Conservation (phyloP, 495 filamentous ascomycete genomes). For the Penicillium paradoxum region DNA sequence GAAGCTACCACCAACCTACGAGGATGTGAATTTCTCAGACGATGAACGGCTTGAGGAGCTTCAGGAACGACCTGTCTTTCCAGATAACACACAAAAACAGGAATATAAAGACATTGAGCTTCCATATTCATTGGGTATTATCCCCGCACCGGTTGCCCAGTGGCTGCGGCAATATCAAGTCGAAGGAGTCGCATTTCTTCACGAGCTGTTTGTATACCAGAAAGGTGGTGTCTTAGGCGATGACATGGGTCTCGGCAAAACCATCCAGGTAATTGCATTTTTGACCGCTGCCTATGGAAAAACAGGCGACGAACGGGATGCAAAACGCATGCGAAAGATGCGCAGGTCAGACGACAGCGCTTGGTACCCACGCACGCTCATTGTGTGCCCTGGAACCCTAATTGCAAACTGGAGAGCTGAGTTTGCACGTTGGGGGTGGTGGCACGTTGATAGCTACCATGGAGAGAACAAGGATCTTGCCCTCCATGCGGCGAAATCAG, state of each 20-base stretch:
- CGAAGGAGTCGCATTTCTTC: conserved; percentile 78
- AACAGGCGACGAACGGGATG: conserved; percentile 84
- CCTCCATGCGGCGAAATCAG: conserved; percentile 67
- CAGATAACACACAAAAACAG: conserved; percentile 53
- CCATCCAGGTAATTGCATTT: conserved; percentile 93
- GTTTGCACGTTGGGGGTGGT: conserved; percentile 89
- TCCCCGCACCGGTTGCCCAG: conserved; percentile 88
- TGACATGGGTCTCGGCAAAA: conserved; percentile 98
- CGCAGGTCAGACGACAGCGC: conserved; percentile 45
- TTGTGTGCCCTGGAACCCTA: conserved; percentile 83
- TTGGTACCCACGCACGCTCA: conserved; percentile 86
- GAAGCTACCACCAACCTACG: conserved; percentile 73
- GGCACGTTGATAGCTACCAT: conserved; percentile 81
- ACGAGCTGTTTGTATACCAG: conserved; percentile 87
- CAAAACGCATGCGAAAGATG: conserved; percentile 88
- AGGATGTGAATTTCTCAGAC: conserved; percentile 82
- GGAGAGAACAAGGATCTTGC: conserved; percentile 68
- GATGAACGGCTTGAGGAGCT: conserved; percentile 62
- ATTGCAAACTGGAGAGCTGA: conserved; percentile 90
- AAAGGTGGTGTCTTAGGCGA: conserved; percentile 88
- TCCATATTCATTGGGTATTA: conserved; percentile 70
- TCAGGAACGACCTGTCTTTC: conserved; percentile 67
- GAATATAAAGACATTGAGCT: conserved; percentile 72
- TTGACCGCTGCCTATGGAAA: conserved; percentile 92
- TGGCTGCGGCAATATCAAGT: conserved; percentile 92